Evolutionary conservation across 441 rosid species (phyloP), one percentile per base, ranked within the genome.

Genomic region (Francoa sonchifolia): DNA sequence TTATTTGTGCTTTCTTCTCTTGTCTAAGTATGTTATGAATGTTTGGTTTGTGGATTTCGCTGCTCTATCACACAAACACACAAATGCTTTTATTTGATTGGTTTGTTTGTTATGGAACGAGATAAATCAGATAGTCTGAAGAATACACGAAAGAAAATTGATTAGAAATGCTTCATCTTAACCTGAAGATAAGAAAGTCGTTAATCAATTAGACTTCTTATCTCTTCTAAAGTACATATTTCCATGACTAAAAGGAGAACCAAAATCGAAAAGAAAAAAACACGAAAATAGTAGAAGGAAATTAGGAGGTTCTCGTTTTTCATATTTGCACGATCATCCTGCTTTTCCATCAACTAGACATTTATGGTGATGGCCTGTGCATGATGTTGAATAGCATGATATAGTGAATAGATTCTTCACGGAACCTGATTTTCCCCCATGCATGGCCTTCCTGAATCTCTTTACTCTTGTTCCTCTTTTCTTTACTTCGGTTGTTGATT

Each of bases 361-460:
- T 8, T 66, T 18, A 5, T 53, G 36, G 26, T 68, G 40, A 3
- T 55, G 68, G 44, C 63, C 62, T 9, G 49, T 7, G 50, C 77
- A 57, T 13, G 66, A 42, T 10, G 76, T 71, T 4, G 62, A 58
- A 33, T 73, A 77, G 54, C 92, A 82, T 1, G 86, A 63, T 19
- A 48, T 65, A 3, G 73, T 72, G 14, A 73, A 47, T 45, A 79
- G 54, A 30, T 63, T 51, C 58, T 50, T 82, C 26, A 45, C 65
- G 4, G 55, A 44, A 3, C 26, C 39, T 31, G 67, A 13, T 44
- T 44, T 31, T 54, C 61, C 57, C 48, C 22, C 60, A 0, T 63
- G 55, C 18, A 73, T 55, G 10, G 40, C 61, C 23, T 60, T 72
- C 49, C 66, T 66, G 8, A 71, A 63, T 47, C 50, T 62, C 25